Evolutionary conservation across 768 basidiomycete genomes (phyloP), one percentile per base, ranked within the genome.

Genomic region (Xerocomellus chrysenteron): DNA sequence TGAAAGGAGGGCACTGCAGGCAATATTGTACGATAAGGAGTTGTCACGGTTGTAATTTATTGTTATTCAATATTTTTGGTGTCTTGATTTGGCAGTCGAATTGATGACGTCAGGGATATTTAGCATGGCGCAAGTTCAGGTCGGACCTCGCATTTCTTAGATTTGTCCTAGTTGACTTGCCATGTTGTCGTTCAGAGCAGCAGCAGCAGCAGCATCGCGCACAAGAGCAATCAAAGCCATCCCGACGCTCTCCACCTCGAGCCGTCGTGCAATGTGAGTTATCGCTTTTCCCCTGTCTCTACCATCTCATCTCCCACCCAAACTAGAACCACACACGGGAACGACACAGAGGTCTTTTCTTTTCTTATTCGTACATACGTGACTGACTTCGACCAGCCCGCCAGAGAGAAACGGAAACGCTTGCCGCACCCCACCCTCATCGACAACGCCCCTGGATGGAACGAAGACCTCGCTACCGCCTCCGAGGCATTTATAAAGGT

Each of bases 401-500:
- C 83, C 53, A 64, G 63, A 17, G 82, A 85, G 65, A 87, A 87
- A 58, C 67, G 60, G 13, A 75, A 79, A n/a, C 82, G 82, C 62
- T 68, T 82, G 40, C 64, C 75, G 21, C 71, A 73, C 7, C 78
- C 81, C 3, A 76, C 82, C 1, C 78, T 81, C 11, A 77, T 80
- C 52, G 60, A 72, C n/a, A 60, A 76, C 12, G 85, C 86, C 0
- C 87, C 86, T 4, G 87, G 86, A 2, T 89, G 87, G 87, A 88
- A 88, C 58, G 87, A 89, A 61, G 67, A 70, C 26, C 78, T 89
- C 13, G 87, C 87, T 0, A 80, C 77, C 53, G 58, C 76, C 12
- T 88, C 88, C 2, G 87, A 89, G 69, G 87, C 88, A 5, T 70
- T 74, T 17, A 74, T 88, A 45, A 88, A 89, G 79, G 87, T 82